Evolutionary conservation across 2,329 filamentous ascomycete species (phyloP).

Genomic region (Alternaria ethzedia): DNA sequence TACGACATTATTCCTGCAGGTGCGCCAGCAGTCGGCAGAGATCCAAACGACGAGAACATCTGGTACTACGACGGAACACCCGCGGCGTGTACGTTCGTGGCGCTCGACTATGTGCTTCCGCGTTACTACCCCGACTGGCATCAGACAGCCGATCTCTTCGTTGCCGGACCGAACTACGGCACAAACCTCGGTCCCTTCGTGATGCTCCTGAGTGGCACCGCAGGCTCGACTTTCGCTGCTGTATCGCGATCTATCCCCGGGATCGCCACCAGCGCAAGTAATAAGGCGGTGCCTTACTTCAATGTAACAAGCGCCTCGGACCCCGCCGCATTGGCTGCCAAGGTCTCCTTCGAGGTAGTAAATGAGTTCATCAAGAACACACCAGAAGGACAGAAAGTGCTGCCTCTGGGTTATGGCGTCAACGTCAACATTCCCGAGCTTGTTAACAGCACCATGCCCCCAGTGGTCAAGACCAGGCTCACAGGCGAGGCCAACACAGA

Average conservation of each 20-base stretch:
- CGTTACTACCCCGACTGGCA: constrained; percentile 47
- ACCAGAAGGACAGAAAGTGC: constrained; percentile 33
- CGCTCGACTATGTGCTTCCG: constrained; percentile 63
- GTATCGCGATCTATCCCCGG: constrained; percentile 58
- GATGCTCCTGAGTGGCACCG: constrained; percentile 28
- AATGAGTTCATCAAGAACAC: constrained; percentile 53
- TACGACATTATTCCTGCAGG: constrained; percentile 57
- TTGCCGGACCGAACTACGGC: constrained; percentile 64
- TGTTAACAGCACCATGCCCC: constrained; percentile 50
- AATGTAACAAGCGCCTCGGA: constrained; percentile 52
- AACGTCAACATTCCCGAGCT: constrained; percentile 60
- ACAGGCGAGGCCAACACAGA: constrained; percentile 59
- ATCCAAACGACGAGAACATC: constrained; percentile 60
- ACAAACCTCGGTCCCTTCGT: constrained; percentile 62
- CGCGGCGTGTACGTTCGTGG: constrained; percentile 62
- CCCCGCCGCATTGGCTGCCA: constrained; percentile 54
- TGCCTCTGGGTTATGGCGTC: constrained; percentile 61
- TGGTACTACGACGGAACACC: constrained; percentile 69
- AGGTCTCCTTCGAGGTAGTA: constrained; percentile 54
- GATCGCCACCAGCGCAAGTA: constrained; percentile 57
- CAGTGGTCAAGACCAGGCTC: constrained; percentile 57
- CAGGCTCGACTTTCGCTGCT: constrained; percentile 59
- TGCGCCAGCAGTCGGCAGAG: constrained; percentile 57
- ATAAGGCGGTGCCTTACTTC: constrained; percentile 52
- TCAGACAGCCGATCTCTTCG: constrained; percentile 60